A percentile compares a stretch with the other conserved stretches of the same genome.
phyloP scores from a whole-genome alignment of 768 basidiomycete genomes.

The Pleurotus platypus region DNA sequence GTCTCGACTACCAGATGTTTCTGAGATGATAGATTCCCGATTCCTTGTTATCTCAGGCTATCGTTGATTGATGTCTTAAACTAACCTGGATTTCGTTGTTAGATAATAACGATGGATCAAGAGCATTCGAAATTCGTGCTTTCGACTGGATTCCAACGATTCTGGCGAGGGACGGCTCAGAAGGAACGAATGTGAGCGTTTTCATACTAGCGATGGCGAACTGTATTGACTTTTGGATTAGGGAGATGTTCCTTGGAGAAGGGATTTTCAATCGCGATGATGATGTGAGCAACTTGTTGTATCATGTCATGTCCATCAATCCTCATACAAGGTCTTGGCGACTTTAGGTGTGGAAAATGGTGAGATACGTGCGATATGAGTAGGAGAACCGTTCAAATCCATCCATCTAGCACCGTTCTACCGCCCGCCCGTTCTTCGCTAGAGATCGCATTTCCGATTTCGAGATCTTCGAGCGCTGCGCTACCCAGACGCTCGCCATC shows the following conservation, averaged over 20 bases:
- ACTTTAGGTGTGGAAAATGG: slow-evolving; percentile 56
- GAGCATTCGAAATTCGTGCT: slow-evolving; percentile 63
- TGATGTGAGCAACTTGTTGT: slow-evolving; percentile 35
- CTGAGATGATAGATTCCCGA: too few relatives aligned
- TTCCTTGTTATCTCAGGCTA: too few relatives aligned
- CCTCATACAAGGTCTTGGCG: not conserved
- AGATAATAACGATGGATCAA: slow-evolving; percentile 77
- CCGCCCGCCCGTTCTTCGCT: slow-evolving; percentile 72
- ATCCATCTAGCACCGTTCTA: slow-evolving; percentile 51
- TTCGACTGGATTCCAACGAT: slow-evolving; percentile 61
- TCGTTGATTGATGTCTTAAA: not conserved
- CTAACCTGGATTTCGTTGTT: not conserved
- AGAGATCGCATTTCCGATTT: slow-evolving; percentile 71
- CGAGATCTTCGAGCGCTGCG: slow-evolving; percentile 59
- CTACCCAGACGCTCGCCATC: slow-evolving; percentile 42
- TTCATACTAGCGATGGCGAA: too few relatives aligned
- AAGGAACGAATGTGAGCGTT: slow-evolving; percentile 59
- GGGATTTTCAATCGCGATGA: slow-evolving; percentile 81
- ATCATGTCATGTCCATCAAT: not conserved
- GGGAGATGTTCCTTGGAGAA: slow-evolving; percentile 63
- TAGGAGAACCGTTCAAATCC: not conserved
- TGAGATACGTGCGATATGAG: slow-evolving; percentile 22
- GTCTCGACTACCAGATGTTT: too few relatives aligned
- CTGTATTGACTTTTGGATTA: slow-evolving; percentile 14
- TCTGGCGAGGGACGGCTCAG: slow-evolving; percentile 63